These are phyloP conservation scores for Arthrobotrys conoides DNA, from an alignment of 2,329 filamentous ascomycete species.

Conservation along the genomic window DNA sequence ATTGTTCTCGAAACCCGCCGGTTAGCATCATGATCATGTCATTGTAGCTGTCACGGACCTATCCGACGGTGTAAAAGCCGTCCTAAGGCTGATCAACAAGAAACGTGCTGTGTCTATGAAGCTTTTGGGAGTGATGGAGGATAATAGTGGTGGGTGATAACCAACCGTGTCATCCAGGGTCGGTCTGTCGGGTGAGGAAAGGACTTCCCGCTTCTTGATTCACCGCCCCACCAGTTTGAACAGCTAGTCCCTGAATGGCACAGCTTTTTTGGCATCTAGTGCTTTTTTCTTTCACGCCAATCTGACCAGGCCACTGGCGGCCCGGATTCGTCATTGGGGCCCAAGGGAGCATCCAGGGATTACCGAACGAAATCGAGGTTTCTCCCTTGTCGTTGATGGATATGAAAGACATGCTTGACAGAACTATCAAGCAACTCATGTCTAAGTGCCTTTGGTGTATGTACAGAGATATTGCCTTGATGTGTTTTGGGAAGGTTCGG, in stretches of 20 bases:
- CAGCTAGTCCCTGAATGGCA: constrained; percentile 38
- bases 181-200: constrained; percentile 1
- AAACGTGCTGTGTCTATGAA: constrained; percentile 22
- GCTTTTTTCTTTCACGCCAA: constrained; percentile 29
- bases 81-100: constrained; percentile 16
- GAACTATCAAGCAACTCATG: background rate
- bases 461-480: background rate
- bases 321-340: constrained; percentile 57
- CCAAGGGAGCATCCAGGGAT: constrained; percentile 24
- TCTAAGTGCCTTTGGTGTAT: too few relatives aligned
- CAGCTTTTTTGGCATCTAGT: constrained; percentile 33
- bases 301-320: constrained; percentile 30
- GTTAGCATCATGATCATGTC: constrained; percentile 38
- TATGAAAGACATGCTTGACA: background rate
- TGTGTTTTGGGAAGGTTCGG: background rate
- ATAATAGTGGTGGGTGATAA: constrained; percentile 19
- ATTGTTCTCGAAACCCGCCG: constrained; percentile 38
- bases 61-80: constrained; percentile 11
- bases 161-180: constrained; percentile 36
- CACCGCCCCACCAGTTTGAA: constrained; percentile 38
- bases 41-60: constrained; percentile 21
- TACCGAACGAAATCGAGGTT: background rate
- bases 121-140: constrained; percentile 6
- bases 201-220: constrained; percentile 42
- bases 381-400: constrained; percentile 12